Evolutionary conservation across 768 basidiomycete species (phyloP).

Genomic region (Agaricus sinodeliciosus): DNA sequence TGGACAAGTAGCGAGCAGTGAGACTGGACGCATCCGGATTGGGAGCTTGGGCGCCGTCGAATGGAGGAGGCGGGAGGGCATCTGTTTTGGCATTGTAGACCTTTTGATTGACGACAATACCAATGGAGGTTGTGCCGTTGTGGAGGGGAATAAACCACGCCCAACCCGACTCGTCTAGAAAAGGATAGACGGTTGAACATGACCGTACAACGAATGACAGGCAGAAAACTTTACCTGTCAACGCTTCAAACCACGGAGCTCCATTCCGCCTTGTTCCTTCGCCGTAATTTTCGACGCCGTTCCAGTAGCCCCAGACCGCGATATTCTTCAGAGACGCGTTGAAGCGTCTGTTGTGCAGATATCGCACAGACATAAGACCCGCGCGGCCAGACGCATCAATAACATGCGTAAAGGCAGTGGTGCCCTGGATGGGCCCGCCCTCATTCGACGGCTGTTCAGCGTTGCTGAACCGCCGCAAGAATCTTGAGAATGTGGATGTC

Average conservation of each 20-base stretch:
- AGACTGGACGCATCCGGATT: conserved; percentile 21
- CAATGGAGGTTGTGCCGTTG: conserved; percentile 54
- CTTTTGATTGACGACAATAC: conserved; percentile 55
- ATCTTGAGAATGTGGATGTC: conserved; percentile 19
- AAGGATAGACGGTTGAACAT: conserved; percentile 1
- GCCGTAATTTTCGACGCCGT: conserved; percentile 44
- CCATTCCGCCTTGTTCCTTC: conserved; percentile 42
- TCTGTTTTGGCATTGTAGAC: conserved; percentile 32
- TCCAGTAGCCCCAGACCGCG: conserved; percentile 78
- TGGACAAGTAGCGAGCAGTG: conserved; percentile 34
- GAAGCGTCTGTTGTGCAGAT: conserved; percentile 63
- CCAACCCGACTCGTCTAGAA: conserved; percentile 61
- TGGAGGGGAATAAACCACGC: conserved; percentile 70
- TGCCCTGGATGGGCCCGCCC: conserved; percentile 28
- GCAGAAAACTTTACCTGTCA: conserved; percentile 41
- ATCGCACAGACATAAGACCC: conserved; percentile 62
- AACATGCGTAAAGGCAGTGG: conserved; percentile 58
- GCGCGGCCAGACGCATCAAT: conserved; percentile 73
- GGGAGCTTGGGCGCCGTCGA: conserved; percentile 19
- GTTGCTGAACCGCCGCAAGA: conserved; percentile 13
- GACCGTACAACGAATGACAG: neutral
- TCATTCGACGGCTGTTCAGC: conserved; percentile 4
- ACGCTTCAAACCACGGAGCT: conserved; percentile 65
- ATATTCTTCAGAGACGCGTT: conserved; percentile 68
- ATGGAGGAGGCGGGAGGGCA: conserved; percentile 21